Evolutionary conservation across 2,329 filamentous ascomycete genomes (phyloP).

Genomic region (Elsinoe fawcettii): DNA sequence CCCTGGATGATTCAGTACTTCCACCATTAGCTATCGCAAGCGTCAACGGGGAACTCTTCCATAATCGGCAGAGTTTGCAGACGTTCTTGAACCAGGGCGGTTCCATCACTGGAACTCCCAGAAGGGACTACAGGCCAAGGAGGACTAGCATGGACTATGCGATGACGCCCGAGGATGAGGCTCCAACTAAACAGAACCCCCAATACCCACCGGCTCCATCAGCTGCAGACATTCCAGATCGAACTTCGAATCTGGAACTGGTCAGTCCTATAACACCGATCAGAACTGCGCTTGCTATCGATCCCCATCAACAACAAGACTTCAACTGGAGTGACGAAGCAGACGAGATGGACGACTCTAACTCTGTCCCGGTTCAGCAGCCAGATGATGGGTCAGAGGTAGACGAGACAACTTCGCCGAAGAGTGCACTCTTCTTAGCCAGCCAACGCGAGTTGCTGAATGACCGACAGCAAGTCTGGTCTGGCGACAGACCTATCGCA

Average conservation of each 20-base stretch:
- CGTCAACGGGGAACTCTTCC: neutral
- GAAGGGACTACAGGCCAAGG: neutral
- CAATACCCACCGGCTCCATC: too few species aligned
- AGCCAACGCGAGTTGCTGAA: neutral
- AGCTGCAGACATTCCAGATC: neutral
- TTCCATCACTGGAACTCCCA: neutral
- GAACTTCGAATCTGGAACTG: neutral
- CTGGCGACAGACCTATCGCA: neutral
- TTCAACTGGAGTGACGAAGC: constrained; percentile 10
- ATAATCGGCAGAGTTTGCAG: neutral
- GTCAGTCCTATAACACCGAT: neutral
- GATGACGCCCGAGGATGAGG: too few species aligned
- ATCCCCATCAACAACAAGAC: neutral
- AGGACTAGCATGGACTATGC: neutral
- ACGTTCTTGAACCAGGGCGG: too few species aligned
- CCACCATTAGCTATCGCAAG: neutral
- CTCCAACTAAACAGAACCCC: too few species aligned
- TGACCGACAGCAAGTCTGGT: neutral
- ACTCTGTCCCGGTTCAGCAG: neutral
- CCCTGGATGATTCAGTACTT: neutral
- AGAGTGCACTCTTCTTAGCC: neutral
- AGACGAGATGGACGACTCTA: neutral
- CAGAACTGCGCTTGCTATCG: neutral
- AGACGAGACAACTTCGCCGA: neutral
- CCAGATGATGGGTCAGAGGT: neutral